Base-by-base conservation (phyloP, 2,329 filamentous ascomycete species). In the Pyrenochaeta sp. region DNA sequence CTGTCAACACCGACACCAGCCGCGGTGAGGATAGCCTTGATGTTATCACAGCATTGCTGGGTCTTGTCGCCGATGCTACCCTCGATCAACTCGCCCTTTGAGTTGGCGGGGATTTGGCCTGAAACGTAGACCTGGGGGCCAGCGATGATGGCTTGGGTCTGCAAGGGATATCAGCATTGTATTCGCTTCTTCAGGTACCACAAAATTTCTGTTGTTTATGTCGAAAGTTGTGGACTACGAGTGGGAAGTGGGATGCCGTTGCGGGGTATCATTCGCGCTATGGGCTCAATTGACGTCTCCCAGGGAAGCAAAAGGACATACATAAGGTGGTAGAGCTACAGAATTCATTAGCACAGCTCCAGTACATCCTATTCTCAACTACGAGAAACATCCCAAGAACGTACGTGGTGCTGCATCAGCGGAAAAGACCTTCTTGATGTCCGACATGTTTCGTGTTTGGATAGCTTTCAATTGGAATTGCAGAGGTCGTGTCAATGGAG, bases 11-110 rank as follows among this genome's bases (percentile, higher is more conserved):
- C 86, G 18, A 90, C 93, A 48, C 91, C 92, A 20, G 92, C 92
- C 67, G 88, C 91, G 56, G 87, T 85, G 45, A 98, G 86, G 51
- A 98, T 91, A 37, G 90, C 90, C 76, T 89, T 84, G 71, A 97
- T 85, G 79, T 96, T 96, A 78, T 90, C 83, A 78, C 88, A 88
- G 81, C 86, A 90, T 67, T 84, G 83, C 61, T 85, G 84, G 66
- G 89, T 91, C 75, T 89, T 85, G 66, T 92, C 83, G 50, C 85
- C 83, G 64, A 91, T 85, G 69, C 80, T 84, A 45, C 88, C 88
- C 40, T 85, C 79, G 58, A 90, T 80, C 49, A 90, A 79, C 61
- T 85, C 82, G 58, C 84, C 85, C 48, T 78, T 75, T 39, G 82
- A 78, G 73, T 90, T 86, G 61, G 86, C 85, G 59, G 91, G 92